phyloP scores from a whole-genome alignment of 2,329 filamentous ascomycete genomes.

The Apiospora marii region DNA sequence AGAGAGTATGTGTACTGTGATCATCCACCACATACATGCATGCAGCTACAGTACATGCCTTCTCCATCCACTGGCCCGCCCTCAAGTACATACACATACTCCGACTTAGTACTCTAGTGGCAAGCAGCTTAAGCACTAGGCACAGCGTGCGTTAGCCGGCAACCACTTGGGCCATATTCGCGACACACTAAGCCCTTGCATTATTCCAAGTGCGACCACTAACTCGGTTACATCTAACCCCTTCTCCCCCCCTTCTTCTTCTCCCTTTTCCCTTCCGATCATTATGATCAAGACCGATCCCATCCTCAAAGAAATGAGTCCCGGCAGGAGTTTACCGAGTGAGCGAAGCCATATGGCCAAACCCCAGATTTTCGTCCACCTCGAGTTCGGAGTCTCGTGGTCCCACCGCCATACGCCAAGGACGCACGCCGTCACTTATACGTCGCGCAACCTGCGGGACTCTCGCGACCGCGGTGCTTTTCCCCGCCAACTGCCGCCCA shows the following conservation, averaged over 20 bases:
- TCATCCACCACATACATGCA: not conserved
- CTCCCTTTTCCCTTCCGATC: conserved; percentile 5
- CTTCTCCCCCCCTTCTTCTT: conserved; percentile 15
- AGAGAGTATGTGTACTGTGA: no score
- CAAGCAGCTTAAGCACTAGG: conserved; percentile 25
- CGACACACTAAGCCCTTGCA: not conserved
- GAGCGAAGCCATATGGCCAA: conserved; percentile 11
- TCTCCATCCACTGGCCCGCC: conserved; percentile 19
- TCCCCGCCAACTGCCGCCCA: conserved; percentile 54
- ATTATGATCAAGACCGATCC: conserved; percentile 22
- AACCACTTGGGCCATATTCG: not conserved
- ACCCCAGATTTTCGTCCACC: conserved; percentile 57
- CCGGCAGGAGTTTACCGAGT: conserved; percentile 5
- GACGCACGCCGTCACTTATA: conserved; percentile 55
- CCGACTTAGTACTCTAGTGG: conserved; percentile 1
- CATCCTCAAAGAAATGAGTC: conserved; percentile 14
- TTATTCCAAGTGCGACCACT: conserved; percentile 22
- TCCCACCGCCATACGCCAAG: conserved; percentile 52
- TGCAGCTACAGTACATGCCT: not conserved
- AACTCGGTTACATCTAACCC: conserved; percentile 11
- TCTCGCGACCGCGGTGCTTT: conserved; percentile 50
- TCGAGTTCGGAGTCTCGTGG: conserved; percentile 62
- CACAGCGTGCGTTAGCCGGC: conserved; percentile 22
- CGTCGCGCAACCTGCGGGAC: conserved; percentile 52
- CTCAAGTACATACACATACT: not conserved